Base-by-base conservation (phyloP, 2,329 filamentous ascomycete genomes). In the Talaromyces marneffei region DNA sequence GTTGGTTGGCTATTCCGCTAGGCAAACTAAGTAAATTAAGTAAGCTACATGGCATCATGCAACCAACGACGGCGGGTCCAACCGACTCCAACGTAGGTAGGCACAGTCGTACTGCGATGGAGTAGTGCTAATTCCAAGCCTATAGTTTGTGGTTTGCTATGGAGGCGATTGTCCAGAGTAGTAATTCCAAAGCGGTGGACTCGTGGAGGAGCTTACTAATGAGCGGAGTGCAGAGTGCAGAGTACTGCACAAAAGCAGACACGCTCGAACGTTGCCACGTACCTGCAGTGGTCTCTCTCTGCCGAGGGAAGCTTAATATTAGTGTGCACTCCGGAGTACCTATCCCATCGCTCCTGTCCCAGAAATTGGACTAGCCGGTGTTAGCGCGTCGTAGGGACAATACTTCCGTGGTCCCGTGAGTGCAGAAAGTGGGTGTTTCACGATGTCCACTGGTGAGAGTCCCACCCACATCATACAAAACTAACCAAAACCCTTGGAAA, bases 171-270 rank as follows among this genome's bases (percentile, higher is more conserved):
- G 5, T 44, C 12, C 8, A 16, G 4, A 12, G 8, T 8, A 44
- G 20, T 29, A n/a, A 29, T 48, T n/a, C 25, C 6, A 23, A 4
- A 23, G 8, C 3, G 18, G 39, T 23, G 12, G 40, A 10, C 42
- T 46, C 44, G 44, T 52, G 27, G n/a, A n/a, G 46, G 29, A 52
- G n/a, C 27, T 10, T 48, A 35, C 10, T n/a, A n/a, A n/a, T n/a
- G n/a, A n/a, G 33, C 14, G 25, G 27, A 31, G 46, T n/a, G n/a
- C n/a, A n/a, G n/a, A n/a, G n/a, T n/a, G n/a, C n/a, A n/a, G 52
- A 55, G 52, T 55, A 40, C 52, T 55, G 52, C 33, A 55, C 52
- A 29, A 35, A 55, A 25, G 20, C 52, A 55, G 52, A 25, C 20
- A 55, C 16, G 25, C 44, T 16, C 16, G 5, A 4, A 31, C 4